Percentiles rank a stretch among this genome's conserved stretches.
Evolutionary conservation across 495 filamentous ascomycete genomes (phyloP).

Genomic region (Chaetomium tenue): DNA sequence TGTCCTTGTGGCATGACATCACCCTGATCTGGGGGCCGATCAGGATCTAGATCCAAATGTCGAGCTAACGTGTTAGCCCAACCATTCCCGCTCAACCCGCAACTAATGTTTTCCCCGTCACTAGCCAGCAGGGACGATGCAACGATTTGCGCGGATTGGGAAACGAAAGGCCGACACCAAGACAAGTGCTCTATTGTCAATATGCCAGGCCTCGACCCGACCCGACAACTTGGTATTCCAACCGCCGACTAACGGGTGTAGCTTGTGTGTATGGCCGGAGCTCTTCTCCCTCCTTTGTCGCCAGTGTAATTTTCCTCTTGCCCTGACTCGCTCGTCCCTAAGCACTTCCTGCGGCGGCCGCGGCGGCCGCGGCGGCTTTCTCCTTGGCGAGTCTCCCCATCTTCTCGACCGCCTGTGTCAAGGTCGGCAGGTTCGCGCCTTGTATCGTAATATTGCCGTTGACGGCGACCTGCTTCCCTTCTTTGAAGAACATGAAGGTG

Average conservation of each 20-base stretch:
- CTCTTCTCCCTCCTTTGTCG: neutral
- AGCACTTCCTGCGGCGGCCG: conserved; percentile 23
- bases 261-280: too few relatives aligned
- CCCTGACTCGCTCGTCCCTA: neutral
- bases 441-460: conserved; percentile 52
- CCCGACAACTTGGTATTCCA: too few relatives aligned
- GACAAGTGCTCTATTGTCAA: too few relatives aligned
- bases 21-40: neutral
- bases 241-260: too few relatives aligned
- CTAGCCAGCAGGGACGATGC: neutral
- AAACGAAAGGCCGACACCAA: too few relatives aligned
- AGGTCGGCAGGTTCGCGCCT: conserved; percentile 29
- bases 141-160: too few relatives aligned
- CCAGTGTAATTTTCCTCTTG: too few relatives aligned
- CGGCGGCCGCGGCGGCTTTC: conserved; percentile 31
- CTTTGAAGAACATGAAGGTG: conserved; percentile 87
- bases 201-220: too few relatives aligned
- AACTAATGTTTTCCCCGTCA: neutral
- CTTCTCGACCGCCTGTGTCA: conserved; percentile 32
- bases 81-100: neutral
- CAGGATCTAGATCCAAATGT: neutral
- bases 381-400: conserved; percentile 33
- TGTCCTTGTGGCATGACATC: neutral
- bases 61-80: neutral
- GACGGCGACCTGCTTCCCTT: conserved; percentile 63